Percentiles rank a stretch among this genome's conserved stretches.
Evolutionary conservation across 1,284 basidiomycete genomes (phyloP).

Genomic region (Neonothopanus nambi): DNA sequence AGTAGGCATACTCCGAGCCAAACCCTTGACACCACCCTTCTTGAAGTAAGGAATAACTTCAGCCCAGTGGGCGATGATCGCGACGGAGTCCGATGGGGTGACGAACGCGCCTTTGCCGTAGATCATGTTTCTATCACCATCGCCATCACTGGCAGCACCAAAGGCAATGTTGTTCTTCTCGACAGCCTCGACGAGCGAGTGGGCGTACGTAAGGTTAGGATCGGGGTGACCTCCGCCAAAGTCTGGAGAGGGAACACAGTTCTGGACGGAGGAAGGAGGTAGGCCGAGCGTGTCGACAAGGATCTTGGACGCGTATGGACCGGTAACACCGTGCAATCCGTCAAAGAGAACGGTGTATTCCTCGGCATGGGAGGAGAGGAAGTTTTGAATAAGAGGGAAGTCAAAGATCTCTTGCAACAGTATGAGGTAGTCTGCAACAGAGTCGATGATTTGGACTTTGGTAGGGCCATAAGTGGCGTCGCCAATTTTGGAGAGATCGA

Average conservation of each 20-base stretch:
- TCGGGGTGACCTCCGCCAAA: conserved; percentile 98
- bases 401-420: conserved; percentile 93
- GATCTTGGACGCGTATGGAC: conserved; percentile 92
- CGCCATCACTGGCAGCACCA: conserved; percentile 96
- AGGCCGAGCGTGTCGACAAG: conserved; percentile 87
- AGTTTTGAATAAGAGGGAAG: conserved; percentile 89
- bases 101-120: conserved; percentile 98
- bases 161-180: conserved; percentile 88
- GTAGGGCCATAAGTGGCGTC: conserved; percentile 81
- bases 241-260: conserved; percentile 88
- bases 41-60: conserved; percentile 97
- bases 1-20: conserved; percentile 97
- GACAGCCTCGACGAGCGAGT: conserved; percentile 90
- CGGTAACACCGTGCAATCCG: conserved; percentile 95
- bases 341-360: conserved; percentile 94
- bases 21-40: conserved; percentile 86
- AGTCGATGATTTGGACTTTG: conserved; percentile 91
- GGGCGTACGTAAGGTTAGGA: conserved; percentile 97
- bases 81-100: conserved; percentile 95
- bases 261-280: conserved; percentile 82
- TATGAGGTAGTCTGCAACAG: conserved; percentile 86
- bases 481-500: conserved; percentile 86
- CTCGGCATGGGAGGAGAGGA: conserved; percentile 70
- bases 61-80: conserved; percentile 98
- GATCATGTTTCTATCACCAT: conserved; percentile 99